Conservation (phyloP, 1,284 basidiomycete species). For the Cutaneotrichosporon sp. region DNA sequence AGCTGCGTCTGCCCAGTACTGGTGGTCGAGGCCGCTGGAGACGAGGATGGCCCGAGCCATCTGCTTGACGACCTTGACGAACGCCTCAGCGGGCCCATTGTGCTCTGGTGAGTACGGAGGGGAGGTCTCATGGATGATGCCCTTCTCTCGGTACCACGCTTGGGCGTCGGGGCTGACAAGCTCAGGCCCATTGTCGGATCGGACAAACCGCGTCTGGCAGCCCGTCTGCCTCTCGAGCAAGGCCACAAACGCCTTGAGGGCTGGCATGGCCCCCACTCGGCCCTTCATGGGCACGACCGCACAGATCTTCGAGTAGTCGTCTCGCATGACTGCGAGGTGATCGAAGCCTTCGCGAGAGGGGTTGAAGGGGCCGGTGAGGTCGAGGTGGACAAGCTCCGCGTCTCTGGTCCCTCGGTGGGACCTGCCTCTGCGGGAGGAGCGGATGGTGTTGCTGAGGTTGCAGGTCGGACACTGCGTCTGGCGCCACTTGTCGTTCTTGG, state of each 20-base stretch:
- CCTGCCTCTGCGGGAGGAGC: neutral
- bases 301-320: neutral
- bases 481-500: neutral
- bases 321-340: neutral
- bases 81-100: slow-evolving; percentile 43
- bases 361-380: neutral
- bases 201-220: neutral
- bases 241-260: neutral
- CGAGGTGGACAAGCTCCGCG: neutral
- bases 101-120: slow-evolving; percentile 33
- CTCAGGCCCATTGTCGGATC: slow-evolving; percentile 10
- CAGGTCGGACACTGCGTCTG: neutral
- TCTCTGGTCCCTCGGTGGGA: neutral
- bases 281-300: neutral
- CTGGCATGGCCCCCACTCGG: neutral
- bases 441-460: neutral
- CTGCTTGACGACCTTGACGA: slow-evolving; percentile 29
- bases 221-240: slow-evolving; percentile 4
- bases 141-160: neutral
- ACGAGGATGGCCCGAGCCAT: neutral
- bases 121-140: slow-evolving; percentile 8
- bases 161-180: neutral
- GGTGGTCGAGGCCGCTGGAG: neutral
- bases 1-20: neutral
- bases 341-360: neutral